Base-by-base conservation (phyloP, 495 filamentous ascomycete genomes). In the Clohesyomyces aquaticus region DNA sequence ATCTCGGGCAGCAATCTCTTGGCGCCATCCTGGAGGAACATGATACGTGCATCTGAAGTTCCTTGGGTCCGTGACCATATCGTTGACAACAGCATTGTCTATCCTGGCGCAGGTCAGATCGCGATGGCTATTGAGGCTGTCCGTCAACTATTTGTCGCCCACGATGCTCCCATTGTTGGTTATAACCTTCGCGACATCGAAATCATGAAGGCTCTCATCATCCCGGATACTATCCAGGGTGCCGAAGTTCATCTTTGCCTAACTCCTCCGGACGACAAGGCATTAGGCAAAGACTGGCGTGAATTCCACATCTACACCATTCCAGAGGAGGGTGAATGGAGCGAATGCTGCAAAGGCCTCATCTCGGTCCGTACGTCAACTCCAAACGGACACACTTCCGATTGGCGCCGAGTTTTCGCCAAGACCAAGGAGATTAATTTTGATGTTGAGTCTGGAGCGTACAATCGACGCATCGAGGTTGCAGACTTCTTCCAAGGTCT, bases 1-100 rank as follows among this genome's bases (percentile, higher is more conserved):
- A 27, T 3, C 4, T 16, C 25, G 18, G 22, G 16, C 4, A 1
- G 22, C 4, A 52, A 52, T 26, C 23, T 12, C 4, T 1, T 4
- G 3, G 18, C 21, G 1, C 8, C 49, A 14, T 8, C 11, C 18
- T 52, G 49, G 49, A 4, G 49, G 16, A 23, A 52, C 23, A 16
- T 52, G 8, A 9, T 52, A 2, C 49, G 49, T 22, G 3, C 18
- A 2, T 2, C 3, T 29, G 49, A 52, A 1, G 9, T 1, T 2
- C 49, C 49, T 10, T 52, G 49, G 49, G 23, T 52, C 6, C 3
- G 49, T 1, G 49, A 52, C 49, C 49, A 52, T n/a, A 1, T 6
- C 1, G 18, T 52, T 3, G 4, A 52, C 3, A 2, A 4, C 1
- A 16, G 9, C 9, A 29, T 52, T 18, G 8, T 52, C 8, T 52